Base-by-base conservation (phyloP, 2,329 filamentous ascomycete species). In the Canariomyces notabilis region DNA sequence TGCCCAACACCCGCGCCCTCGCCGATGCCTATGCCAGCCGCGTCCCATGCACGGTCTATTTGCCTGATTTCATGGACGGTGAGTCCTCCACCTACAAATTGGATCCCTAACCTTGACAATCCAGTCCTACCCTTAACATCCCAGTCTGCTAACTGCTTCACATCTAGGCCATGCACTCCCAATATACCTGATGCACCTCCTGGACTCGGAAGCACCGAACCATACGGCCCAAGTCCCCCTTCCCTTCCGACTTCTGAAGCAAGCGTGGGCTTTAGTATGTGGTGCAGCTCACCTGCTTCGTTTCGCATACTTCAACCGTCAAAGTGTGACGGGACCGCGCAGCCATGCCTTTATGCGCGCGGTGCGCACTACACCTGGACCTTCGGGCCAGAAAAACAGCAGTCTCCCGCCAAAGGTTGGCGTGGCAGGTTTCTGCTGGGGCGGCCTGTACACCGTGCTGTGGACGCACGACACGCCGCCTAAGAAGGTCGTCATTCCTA, bases 341-440 rank as follows among this genome's bases (percentile, higher is more conserved):
- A 56, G 74, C 36, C 50, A 61, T 32, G 31, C 53, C 34, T 72
- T 71, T 54, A 60, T 74, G 48, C 46, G 56, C 29, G 53, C 57
- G 3, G 53, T 72, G 9, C 49, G 57, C 22, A 15, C 16, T 22
- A 9, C 43, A 9, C 46, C 46, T 18, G 33, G 31, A 2, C 32
- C 32, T 20, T 18, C n/a, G n/a, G n/a, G n/a, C 16, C 29, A 20
- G 4, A 20, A 32, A 44, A 20, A 32, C 43, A 57, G 59, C n/a
- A 47, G n/a, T n/a, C n/a, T n/a, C n/a, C 59, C 15, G 47, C 57
- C 68, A 6, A 70, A 68, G 46, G 59, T 77, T 39, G 73, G 68
- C 22, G 69, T 66, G 0, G 71, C 72, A 0, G 75, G 74, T 0
- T 78, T 75, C 61, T 77, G 74, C 63, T 77, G 74, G 74, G 75